Evolutionary conservation across 331 rosid genomes (phyloP).

Genomic region (Spiraea crenata): DNA sequence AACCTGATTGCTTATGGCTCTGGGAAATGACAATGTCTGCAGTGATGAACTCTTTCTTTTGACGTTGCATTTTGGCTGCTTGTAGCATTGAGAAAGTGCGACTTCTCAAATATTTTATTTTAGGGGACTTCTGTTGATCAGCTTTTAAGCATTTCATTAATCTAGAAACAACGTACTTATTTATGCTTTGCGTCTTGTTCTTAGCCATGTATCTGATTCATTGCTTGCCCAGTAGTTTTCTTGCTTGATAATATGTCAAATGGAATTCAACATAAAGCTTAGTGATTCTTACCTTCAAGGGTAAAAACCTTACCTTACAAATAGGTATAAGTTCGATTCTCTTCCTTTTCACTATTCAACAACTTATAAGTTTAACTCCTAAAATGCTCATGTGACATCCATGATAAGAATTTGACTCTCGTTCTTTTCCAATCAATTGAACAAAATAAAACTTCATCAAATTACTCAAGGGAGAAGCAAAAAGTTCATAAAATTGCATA

Average conservation of each 20-base stretch:
- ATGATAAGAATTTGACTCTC: too few species aligned
- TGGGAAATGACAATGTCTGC: slow-evolving; percentile 35
- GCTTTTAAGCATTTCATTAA: background rate
- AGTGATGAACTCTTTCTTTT: slow-evolving; percentile 24
- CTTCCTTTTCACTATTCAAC: too few species aligned
- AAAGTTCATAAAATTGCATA: too few species aligned
- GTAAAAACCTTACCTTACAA: too few species aligned
- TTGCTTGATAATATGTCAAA: background rate
- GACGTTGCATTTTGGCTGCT: slow-evolving; percentile 4
- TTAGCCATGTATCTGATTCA: slow-evolving; percentile 39
- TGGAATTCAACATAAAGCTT: background rate
- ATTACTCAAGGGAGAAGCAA: too few species aligned
- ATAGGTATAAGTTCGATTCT: too few species aligned
- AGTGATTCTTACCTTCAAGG: background rate
- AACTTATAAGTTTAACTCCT: too few species aligned
- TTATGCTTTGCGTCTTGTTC: slow-evolving; percentile 19
- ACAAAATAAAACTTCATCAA: too few species aligned
- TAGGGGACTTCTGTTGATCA: background rate
- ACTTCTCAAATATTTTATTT: background rate
- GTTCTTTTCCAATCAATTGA: too few species aligned
- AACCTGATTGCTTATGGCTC: slow-evolving; percentile 32
- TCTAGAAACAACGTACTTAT: background rate
- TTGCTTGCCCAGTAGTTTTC: slow-evolving; percentile 34
- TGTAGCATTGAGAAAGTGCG: slow-evolving; percentile 1
- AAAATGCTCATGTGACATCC: too few species aligned